Evolutionary conservation across 1,139 yeast genomes (phyloP).

Genomic region (Geotrichum klebahnii): DNA sequence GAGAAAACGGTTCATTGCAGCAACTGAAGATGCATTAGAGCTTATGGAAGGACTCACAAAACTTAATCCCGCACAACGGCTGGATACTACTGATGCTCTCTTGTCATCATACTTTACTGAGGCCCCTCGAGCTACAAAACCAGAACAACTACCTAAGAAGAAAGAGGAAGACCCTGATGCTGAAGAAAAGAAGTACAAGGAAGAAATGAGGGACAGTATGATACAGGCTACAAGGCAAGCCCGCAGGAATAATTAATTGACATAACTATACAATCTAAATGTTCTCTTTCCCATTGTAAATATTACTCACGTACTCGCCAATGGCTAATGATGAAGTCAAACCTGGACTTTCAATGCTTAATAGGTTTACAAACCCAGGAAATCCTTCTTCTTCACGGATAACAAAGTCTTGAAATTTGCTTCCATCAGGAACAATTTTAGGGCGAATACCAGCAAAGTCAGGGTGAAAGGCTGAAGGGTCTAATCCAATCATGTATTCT

Average conservation of each 20-base stretch:
- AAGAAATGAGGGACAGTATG: slow-evolving; percentile 30
- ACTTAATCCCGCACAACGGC: slow-evolving; percentile 73
- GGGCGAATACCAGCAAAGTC: slow-evolving; percentile 84
- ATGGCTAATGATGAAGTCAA: slow-evolving; percentile 78
- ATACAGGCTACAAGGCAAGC: slow-evolving; percentile 29
- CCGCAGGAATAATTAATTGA: slow-evolving; percentile 14
- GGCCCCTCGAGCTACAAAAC: slow-evolving; percentile 71
- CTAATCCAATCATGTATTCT: slow-evolving; percentile 59
- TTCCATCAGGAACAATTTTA: slow-evolving; percentile 51
- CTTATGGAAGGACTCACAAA: slow-evolving; percentile 68
- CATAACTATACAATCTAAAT: not conserved
- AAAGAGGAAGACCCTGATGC: slow-evolving; percentile 26
- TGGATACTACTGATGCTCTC: slow-evolving; percentile 63
- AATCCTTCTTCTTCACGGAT: slow-evolving; percentile 62
- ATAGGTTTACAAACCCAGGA: slow-evolving; percentile 72
- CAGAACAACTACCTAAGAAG: slow-evolving; percentile 60
- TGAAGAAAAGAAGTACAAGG: slow-evolving; percentile 26
- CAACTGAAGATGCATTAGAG: slow-evolving; percentile 80
- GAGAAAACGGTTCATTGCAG: slow-evolving; percentile 82
- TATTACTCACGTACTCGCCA: slow-evolving; percentile 57
- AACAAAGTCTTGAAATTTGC: slow-evolving; percentile 64
- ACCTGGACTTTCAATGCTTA: slow-evolving; percentile 91
- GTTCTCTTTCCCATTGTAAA: slow-evolving; percentile 20
- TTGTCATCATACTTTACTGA: slow-evolving; percentile 68
- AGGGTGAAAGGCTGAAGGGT: slow-evolving; percentile 52